Conservation (phyloP, 768 basidiomycete genomes). For the Mycena pura region DNA sequence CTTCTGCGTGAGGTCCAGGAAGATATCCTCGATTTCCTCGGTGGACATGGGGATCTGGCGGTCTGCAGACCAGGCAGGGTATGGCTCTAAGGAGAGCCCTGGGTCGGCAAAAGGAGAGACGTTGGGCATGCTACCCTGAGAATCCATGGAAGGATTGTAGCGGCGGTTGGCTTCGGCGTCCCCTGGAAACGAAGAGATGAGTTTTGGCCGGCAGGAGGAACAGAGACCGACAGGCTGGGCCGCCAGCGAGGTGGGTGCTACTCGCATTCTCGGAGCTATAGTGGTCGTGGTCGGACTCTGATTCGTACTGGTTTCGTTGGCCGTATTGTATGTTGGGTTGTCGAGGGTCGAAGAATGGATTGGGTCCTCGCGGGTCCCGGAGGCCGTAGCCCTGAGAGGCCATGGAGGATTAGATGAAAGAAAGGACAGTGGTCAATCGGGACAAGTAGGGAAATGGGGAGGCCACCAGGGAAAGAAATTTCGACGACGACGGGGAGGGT, state of each 20-base stretch:
- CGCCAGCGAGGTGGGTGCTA: conserved; percentile 60
- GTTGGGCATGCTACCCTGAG: conserved; percentile 63
- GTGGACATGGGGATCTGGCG: conserved; percentile 95
- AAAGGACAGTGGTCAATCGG: conserved; percentile 37
- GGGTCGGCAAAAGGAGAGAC: conserved; percentile 68
- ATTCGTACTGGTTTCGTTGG: conserved; percentile 46
- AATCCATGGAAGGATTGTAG: conserved; percentile 65
- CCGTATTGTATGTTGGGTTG: conserved; percentile 23
- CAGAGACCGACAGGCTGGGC: conserved; percentile 34
- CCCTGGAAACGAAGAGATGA: conserved; percentile 37
- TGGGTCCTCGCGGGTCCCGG: conserved; percentile 32
- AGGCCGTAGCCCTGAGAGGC: conserved; percentile 50
- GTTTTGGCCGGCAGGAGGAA: conserved; percentile 12
- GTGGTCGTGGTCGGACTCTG: conserved; percentile 61
- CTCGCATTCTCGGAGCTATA: conserved; percentile 59
- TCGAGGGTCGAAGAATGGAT: conserved; percentile 34
- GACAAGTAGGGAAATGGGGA: conserved; percentile 14
- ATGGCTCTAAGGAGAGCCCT: conserved; percentile 66
- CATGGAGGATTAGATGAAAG: conserved; percentile 37
- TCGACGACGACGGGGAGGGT: conserved; percentile 28
- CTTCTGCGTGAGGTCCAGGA: conserved; percentile 97
- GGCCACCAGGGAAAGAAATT: conserved; percentile 27
- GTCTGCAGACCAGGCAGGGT: conserved; percentile 94
- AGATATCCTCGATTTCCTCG: conserved; percentile 99
- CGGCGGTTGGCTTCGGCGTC: conserved; percentile 43